Base-by-base conservation (phyloP, 1,284 basidiomycete species). In the Fistulina hepatica region DNA sequence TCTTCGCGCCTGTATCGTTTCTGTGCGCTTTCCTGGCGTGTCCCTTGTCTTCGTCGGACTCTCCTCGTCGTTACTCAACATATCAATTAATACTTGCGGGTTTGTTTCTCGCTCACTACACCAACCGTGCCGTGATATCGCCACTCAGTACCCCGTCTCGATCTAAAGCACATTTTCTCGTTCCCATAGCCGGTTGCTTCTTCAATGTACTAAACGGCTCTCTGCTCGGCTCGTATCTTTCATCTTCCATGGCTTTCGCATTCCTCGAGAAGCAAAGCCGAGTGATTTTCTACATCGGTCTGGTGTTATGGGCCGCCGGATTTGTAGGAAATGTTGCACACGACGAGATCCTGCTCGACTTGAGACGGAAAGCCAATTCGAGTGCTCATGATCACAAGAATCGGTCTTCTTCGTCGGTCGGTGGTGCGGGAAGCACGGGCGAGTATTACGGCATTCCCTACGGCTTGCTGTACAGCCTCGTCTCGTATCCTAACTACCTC, bases 401-500 rank as follows among this genome's bases (percentile, higher is more conserved):
- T n/a, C n/a, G n/a, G n/a, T n/a, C n/a, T n/a, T n/a, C n/a, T n/a
- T n/a, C n/a, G n/a, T n/a, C n/a, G n/a, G 10, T n/a, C 24, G 15
- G 34, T 9, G 21, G 37, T 1, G 34, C 23, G 12, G 43, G 42
- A 25, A 44, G 40, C 19, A 27, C 11, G 4, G 55, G 52, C 30
- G 65, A 71, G 41, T 67, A 80, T 57, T 95, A 95, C 55, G 76
- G 76, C 4, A 80, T 95, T 44, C 92, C 92, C 0, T 67, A 77
- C 37, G 91, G 90, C 0, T 76, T 77, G 4, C 62, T 94, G 21
- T 95, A 86, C 64, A 52, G 58, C 34, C 76, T 71, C 53, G 67
- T 95, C 47, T 89, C 88, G n/a, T 93, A 80, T 59, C 91, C 92
- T 2, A 92, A 95, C 60, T 95, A 95, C 58, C 64, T 91, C 35